These are phyloP conservation scores for Phytophthora pini DNA, from an alignment of 352 stramenopile species.

Conservation along the genomic window DNA sequence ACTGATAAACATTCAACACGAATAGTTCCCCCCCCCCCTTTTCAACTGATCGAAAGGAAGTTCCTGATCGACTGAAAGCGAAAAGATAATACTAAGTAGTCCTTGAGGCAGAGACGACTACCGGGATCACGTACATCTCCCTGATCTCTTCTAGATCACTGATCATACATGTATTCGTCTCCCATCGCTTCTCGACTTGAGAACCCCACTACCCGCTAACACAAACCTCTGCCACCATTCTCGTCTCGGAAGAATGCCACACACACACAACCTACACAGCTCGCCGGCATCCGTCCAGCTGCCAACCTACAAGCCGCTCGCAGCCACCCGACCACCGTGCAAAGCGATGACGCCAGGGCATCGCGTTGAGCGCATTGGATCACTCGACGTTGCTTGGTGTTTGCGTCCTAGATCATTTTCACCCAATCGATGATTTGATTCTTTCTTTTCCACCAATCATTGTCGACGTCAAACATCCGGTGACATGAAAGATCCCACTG, in stretches of 20 bases:
- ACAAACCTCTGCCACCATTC: no score
- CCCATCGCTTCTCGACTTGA: neutral
- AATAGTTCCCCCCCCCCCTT: no score
- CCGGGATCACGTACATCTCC: constrained; percentile 1
- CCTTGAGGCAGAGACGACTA: neutral
- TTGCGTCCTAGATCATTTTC: neutral
- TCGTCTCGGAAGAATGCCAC: no score
- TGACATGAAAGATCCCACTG: constrained; percentile 12
- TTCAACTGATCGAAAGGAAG: no score
- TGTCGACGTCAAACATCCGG: constrained; percentile 12
- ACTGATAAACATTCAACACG: no score
- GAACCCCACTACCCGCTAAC: neutral
- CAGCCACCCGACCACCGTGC: neutral
- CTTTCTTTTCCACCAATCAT: constrained; percentile 8
- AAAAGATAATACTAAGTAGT: no score
- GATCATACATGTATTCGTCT: neutral
- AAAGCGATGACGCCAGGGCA: constrained; percentile 13
- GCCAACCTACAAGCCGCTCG: neutral
- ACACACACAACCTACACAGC: no score
- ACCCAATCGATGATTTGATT: neutral
- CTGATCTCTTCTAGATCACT: neutral
- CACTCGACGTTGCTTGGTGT: neutral
- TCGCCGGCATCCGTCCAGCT: neutral
- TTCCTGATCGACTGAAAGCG: no score
- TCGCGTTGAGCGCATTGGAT: neutral